These are phyloP conservation scores for Cytospora mali DNA, from an alignment of 2,329 filamentous ascomycete species.

Conservation along the genomic window DNA sequence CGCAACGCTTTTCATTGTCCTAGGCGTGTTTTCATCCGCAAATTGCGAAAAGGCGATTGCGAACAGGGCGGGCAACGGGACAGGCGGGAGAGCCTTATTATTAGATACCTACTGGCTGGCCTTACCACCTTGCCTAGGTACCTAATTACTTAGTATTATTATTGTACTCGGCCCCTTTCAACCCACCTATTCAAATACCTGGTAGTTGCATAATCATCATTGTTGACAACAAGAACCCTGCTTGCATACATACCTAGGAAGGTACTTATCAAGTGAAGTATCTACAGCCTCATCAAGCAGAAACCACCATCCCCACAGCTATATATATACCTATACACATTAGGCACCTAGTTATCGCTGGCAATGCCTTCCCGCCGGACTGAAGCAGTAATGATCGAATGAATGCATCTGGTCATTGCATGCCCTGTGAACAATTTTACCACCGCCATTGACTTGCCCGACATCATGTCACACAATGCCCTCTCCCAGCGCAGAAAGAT, in stretches of 20 bases:
- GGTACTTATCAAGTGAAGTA: neutral
- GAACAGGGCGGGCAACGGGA: neutral
- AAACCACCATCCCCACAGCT: neutral
- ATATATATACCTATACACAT: neutral
- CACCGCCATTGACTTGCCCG: neutral
- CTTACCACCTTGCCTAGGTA: too few species aligned
- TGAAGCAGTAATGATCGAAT: neutral
- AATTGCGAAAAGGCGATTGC: neutral
- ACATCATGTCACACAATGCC: neutral
- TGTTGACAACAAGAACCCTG: too few species aligned
- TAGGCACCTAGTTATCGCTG: neutral
- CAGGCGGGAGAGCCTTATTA: too few species aligned
- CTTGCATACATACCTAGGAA: neutral
- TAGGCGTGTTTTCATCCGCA: neutral
- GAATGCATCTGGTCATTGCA: too few species aligned
- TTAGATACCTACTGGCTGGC: too few species aligned
- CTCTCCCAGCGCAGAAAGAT: conserved; percentile 5
- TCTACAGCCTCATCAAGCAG: neutral
- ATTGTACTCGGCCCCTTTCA: too few species aligned
- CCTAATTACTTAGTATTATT: too few species aligned
- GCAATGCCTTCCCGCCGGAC: neutral
- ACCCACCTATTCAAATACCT: too few species aligned
- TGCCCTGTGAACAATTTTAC: neutral
- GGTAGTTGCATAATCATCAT: too few species aligned
- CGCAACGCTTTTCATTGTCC: neutral